Base-by-base conservation (phyloP, 1,284 basidiomycete species). In the Cutaneotrichosporon sp. region DNA sequence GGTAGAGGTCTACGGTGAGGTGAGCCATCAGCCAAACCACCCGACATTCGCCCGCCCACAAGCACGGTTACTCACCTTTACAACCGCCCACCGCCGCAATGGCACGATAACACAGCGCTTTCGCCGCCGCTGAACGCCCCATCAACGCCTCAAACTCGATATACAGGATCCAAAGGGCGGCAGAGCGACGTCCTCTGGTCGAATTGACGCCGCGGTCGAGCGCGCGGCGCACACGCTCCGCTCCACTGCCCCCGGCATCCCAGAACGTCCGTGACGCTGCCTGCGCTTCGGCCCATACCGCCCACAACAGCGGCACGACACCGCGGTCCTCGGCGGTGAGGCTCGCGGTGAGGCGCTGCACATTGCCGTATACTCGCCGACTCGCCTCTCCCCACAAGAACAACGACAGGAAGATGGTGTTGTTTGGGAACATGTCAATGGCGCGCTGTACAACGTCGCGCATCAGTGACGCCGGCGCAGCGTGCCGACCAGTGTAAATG, bases 141-240 rank as follows among this genome's bases (percentile, higher is more conserved):
- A 79, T 79, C 46, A 81, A 79, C 35, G 87, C 81, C 77, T 94
- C 90, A 59, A 94, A 85, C 66, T 91, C 87, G 59, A 93, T 79
- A 60, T 82, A 87, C 14, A 90, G 74, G 34, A 82, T 79, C 90
- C 91, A 94, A 20, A 94, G 62, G 1, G 63, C 54, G 1, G 67
- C 60, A 0, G 57, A 71, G 20, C 56, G 49, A 22, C 55, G 61
- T 1, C 69, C 70, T 3, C 48, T 44, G 14, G 14, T 21, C 18
- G 68, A 63, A 21, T 64, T 67, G 43, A 74, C 57, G 4, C 57
- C 69, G 18, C 61, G 63, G 48, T 72, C 66, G n/a, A 75, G 59
- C 14, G 68, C 61, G 4, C 54, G 53, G 13, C 73, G 57, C 8
- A 74, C 69, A 9, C 73, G 59, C 50, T 73, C 66, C 2, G 73